A percentile compares a stretch with the other conserved stretches of the same genome.
phyloP scores from a whole-genome alignment of 169 alveolate species.

The Amoebophrya sp. region DNA sequence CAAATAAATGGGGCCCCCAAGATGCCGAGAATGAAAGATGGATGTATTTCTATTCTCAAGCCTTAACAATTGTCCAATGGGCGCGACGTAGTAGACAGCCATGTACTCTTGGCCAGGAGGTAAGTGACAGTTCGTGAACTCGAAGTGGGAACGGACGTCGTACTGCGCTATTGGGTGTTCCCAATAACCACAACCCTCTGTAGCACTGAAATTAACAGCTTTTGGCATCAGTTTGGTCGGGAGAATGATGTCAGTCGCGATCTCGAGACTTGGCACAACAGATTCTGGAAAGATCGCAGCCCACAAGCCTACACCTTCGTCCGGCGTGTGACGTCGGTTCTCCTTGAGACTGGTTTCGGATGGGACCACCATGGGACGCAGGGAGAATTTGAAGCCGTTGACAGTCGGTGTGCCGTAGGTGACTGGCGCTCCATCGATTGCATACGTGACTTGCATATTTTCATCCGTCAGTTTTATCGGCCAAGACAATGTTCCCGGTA shows the following conservation, averaged over 20 bases:
- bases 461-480: neutral
- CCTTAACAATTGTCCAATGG: constrained; percentile 6
- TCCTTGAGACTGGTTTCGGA: neutral
- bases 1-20: no score
- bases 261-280: neutral
- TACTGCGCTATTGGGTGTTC: neutral
- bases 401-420: neutral
- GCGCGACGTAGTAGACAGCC: constrained; percentile 14
- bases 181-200: neutral
- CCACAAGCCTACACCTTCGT: neutral
- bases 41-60: no score
- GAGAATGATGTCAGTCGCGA: neutral
- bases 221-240: neutral
- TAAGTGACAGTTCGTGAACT: neutral
- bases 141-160: neutral
- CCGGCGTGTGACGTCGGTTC: neutral
- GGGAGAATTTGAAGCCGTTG: neutral
- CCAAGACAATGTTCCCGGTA: constrained; percentile 2
- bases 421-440: neutral
- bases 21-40: no score
- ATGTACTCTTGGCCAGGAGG: neutral
- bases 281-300: neutral
- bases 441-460: neutral
- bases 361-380: neutral
- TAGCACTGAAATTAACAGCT: neutral